Conservation (phyloP, 2,329 filamentous ascomycete species). For the Phaeosphaeriaceae sp. region DNA sequence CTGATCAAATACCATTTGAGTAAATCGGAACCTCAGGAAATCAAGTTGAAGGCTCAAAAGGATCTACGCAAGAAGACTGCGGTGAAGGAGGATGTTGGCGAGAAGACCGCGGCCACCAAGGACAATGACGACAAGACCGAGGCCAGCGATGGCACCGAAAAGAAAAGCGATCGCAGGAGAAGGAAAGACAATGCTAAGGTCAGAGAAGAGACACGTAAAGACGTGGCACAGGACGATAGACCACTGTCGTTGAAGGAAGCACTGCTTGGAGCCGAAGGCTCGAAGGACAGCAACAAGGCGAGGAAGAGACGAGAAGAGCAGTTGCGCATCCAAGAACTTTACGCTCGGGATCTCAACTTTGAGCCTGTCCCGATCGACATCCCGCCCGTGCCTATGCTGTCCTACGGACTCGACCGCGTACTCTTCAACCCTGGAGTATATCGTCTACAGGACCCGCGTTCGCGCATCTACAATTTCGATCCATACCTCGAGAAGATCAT, state of each 20-base stretch:
- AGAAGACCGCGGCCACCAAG: background rate
- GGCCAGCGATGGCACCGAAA: background rate
- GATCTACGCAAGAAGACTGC: background rate
- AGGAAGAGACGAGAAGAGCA: conserved; percentile 17
- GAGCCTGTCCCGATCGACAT: conserved; percentile 53
- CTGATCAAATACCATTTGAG: background rate
- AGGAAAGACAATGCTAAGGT: background rate
- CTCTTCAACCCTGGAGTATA: conserved; percentile 92
- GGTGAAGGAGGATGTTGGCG: background rate
- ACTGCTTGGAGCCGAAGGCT: conserved; percentile 15
- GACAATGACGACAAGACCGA: background rate
- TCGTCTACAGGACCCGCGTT: conserved; percentile 85
- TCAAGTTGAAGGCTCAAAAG: too few relatives aligned
- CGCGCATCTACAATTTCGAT: conserved; percentile 94
- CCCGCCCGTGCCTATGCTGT: conserved; percentile 66
- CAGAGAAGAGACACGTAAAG: conserved; percentile 4
- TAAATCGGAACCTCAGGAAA: background rate
- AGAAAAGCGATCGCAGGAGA: background rate
- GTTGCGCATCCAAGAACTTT: conserved; percentile 31
- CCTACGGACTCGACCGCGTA: conserved; percentile 83
- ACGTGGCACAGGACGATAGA: background rate
- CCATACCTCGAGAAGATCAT: conserved; percentile 93
- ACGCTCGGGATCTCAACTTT: conserved; percentile 42
- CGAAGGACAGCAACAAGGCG: conserved; percentile 6
- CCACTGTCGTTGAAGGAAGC: conserved; percentile 30